Evolutionary conservation across 2,329 filamentous ascomycete genomes (phyloP), one percentile per base, ranked within the genome.

Genomic region (Diaporthe ampelina): DNA sequence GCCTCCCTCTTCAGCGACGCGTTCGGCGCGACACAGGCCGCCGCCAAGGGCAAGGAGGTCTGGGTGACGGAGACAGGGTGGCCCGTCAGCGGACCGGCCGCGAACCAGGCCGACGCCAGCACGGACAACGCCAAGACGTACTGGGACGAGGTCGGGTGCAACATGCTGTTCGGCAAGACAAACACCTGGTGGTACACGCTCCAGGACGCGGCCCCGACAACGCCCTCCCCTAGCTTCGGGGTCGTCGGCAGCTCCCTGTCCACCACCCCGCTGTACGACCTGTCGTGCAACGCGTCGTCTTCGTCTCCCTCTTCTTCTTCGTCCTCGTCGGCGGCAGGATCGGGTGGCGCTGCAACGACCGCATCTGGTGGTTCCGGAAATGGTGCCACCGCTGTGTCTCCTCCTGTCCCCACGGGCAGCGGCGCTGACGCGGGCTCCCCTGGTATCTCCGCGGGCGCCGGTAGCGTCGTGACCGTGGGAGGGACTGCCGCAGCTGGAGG

Each of bases 101-200:
- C 67, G 67, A 74, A 76, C 67, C 29, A 57, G 29, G 75, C 75
- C 24, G 70, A 73, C 5, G 70, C 75, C 52, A 70, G 50, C 50
- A 48, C 74, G 3, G 26, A 7, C 70, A 95, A 96, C 81, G 94
- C 95, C 57, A 88, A 94, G 86, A 89, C 84, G n/a, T 98, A 91
- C 89, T 97, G 94, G 93, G 88, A 94, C 78, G 86, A 93, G 59
- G 93, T 96, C 70, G 94, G 91, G 70, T 97, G 95, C 88, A n/a
- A 48, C 9, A 63, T 70, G 19, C 83, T 92, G 74, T 91, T 95
- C 76, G 90, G 89, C 79, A 88, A 87, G 65, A 86, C 85, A 79
- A 92, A 92, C 81, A 88, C 91, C 73, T 96, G 91, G 90, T 96
- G 94, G 92, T 95, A 92, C 85, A 94, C 91, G 58, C 88, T 95